Evolutionary conservation across 2,329 filamentous ascomycete species (phyloP).

Genomic region (Cladosporium sp.): DNA sequence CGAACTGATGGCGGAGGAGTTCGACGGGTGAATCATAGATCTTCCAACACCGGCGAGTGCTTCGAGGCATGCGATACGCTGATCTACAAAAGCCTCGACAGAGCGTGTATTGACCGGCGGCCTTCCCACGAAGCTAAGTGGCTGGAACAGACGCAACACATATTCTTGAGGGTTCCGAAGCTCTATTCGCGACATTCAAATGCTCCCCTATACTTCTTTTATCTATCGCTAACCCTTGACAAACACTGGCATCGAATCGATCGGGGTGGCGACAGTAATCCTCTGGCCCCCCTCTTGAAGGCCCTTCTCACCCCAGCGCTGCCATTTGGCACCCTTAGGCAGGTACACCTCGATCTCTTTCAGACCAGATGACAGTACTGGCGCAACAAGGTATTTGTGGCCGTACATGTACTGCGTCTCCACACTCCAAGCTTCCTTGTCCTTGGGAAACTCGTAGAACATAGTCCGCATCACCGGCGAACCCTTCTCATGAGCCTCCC

Average conservation of each 20-base stretch:
- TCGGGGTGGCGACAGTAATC: conserved; percentile 16
- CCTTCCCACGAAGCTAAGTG: no score
- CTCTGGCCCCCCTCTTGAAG: conserved; percentile 14
- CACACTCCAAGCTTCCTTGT: conserved; percentile 49
- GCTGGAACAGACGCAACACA: no score
- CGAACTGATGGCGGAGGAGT: no score
- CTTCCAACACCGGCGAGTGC: no score
- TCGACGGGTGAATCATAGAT: no score
- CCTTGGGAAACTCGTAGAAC: conserved; percentile 59
- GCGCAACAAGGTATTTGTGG: conserved; percentile 51
- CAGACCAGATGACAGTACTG: conserved; percentile 48
- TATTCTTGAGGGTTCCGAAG: no score
- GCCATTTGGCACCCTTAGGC: conserved; percentile 44
- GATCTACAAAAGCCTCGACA: no score
- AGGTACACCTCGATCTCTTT: conserved; percentile 47
- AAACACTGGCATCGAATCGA: conserved; percentile 20
- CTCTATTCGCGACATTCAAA: no score
- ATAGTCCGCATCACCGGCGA: conserved; percentile 56
- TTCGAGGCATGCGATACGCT: no score
- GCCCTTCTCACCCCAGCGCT: conserved; percentile 30
- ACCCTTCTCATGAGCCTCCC: conserved; percentile 53
- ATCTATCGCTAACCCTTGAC: background rate
- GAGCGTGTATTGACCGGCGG: no score
- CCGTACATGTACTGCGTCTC: conserved; percentile 62
- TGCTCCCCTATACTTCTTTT: no score